These are phyloP conservation scores for Carex littledalei DNA, from an alignment of 176 grass and related monocot genomes.

Conservation along the genomic window DNA sequence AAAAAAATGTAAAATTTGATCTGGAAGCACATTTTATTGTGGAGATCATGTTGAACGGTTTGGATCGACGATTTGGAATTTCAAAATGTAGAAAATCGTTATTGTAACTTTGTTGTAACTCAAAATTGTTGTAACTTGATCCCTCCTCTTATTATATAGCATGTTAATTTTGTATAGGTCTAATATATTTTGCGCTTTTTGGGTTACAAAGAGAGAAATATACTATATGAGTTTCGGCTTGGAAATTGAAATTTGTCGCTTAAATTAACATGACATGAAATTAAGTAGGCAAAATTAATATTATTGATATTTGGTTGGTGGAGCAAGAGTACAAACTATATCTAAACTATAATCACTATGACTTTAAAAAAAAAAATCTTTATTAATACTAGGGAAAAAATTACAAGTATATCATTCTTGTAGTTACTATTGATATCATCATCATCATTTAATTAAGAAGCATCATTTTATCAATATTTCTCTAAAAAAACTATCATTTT, in stretches of 20 bases:
- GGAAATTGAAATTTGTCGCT: background rate
- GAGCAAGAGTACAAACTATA: background rate
- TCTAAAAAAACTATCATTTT: background rate
- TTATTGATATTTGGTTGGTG: background rate
- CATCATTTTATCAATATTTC: background rate
- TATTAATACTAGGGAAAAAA: background rate
- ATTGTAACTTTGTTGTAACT: too few species aligned
- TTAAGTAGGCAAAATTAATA: background rate
- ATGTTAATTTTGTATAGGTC: background rate
- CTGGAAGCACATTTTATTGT: too few species aligned
- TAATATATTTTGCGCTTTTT: background rate
- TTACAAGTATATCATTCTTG: background rate
- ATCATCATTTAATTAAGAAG: background rate
- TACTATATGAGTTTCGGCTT: background rate
- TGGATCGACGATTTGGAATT: too few species aligned
- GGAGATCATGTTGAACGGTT: too few species aligned
- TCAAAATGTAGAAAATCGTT: too few species aligned
- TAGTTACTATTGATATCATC: background rate
- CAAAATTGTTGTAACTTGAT: too few species aligned
- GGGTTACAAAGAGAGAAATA: background rate
- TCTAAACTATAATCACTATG: background rate
- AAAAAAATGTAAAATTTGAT: too few species aligned
- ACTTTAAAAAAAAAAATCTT: background rate
- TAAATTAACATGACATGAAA: background rate
- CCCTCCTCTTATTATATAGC: background rate